Percentiles rank a stretch among this genome's conserved stretches.
Evolutionary conservation across 768 basidiomycete species (phyloP).

Genomic region (Vishniacozyma victoriae): DNA sequence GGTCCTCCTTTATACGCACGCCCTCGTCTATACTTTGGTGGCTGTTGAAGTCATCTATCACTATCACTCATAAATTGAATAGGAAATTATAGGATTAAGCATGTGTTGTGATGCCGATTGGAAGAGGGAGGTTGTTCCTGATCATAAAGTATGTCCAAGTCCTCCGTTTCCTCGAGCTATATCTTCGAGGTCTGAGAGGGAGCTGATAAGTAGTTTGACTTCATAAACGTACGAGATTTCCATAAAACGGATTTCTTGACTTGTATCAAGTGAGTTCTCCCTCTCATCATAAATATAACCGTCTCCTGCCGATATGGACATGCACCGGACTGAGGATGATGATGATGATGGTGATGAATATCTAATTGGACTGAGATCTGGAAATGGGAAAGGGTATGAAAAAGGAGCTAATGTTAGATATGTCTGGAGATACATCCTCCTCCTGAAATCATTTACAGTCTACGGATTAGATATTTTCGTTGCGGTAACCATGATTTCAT

Average conservation of each 20-base stretch:
- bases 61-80: not conserved
- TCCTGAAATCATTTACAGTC: conserved; percentile 93
- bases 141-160: conserved; percentile 75
- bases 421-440: conserved; percentile 82
- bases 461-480: conserved; percentile 98
- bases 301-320: too few species aligned
- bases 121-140: conserved; percentile 95
- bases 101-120: conserved; percentile 69
- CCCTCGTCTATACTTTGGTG: too few species aligned
- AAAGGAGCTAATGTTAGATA: conserved; percentile 57
- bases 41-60: too few species aligned
- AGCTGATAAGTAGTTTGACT: conserved; percentile 69
- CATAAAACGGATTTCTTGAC: conserved; percentile 78
- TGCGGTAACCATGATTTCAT: conserved; percentile 90
- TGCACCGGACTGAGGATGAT: too few species aligned
- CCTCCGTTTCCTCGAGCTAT: not conserved
- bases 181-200: not conserved
- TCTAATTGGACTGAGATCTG: too few species aligned
- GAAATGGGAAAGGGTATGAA: not conserved
- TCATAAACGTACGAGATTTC: conserved; percentile 88
- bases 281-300: too few species aligned
- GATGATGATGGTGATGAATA: too few species aligned
- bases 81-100: not conserved
- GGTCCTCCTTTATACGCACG: too few species aligned
- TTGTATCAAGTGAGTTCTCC: conserved; percentile 66